Evolutionary conservation across 805 yeast genomes (phyloP).

Genomic region (Jamesozyma spencerorum): DNA sequence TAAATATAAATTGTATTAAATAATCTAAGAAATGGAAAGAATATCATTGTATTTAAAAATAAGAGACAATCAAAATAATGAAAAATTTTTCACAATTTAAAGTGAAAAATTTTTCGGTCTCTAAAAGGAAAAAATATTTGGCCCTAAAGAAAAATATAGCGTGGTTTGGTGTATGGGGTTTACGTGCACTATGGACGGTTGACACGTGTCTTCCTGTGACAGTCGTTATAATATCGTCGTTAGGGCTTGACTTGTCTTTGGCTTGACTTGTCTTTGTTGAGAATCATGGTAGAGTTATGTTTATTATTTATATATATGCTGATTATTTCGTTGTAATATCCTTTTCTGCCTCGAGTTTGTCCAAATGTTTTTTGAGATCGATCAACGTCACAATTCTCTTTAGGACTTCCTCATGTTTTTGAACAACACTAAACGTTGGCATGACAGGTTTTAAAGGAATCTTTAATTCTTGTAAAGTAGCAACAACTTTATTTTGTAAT

Average conservation of each 20-base stretch:
- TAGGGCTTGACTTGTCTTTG: too few relatives aligned
- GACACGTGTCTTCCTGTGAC: neutral
- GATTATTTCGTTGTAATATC: slow-evolving; percentile 33
- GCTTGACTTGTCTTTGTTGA: too few relatives aligned
- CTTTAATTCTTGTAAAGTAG: slow-evolving; percentile 66
- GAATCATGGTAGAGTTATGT: too few relatives aligned
- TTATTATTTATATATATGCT: too few relatives aligned
- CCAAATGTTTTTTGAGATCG: slow-evolving; percentile 79
- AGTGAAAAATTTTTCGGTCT: neutral
- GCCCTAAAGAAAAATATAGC: neutral
- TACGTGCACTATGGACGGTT: neutral
- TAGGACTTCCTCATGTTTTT: slow-evolving; percentile 66
- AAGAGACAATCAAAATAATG: neutral
- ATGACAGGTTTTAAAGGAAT: slow-evolving; percentile 75
- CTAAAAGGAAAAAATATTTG: neutral
- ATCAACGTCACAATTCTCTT: slow-evolving; percentile 61
- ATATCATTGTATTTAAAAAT: neutral
- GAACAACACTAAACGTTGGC: slow-evolving; percentile 73
- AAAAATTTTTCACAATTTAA: neutral
- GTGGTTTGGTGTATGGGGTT: neutral
- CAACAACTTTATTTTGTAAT: slow-evolving; percentile 50
- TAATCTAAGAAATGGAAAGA: neutral
- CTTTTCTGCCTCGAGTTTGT: slow-evolving; percentile 76
- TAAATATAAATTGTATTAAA: neutral
- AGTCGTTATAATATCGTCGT: too few relatives aligned